phyloP scores from a whole-genome alignment of 1,284 basidiomycete species.

The Pseudozyma tsukubaensis region DNA sequence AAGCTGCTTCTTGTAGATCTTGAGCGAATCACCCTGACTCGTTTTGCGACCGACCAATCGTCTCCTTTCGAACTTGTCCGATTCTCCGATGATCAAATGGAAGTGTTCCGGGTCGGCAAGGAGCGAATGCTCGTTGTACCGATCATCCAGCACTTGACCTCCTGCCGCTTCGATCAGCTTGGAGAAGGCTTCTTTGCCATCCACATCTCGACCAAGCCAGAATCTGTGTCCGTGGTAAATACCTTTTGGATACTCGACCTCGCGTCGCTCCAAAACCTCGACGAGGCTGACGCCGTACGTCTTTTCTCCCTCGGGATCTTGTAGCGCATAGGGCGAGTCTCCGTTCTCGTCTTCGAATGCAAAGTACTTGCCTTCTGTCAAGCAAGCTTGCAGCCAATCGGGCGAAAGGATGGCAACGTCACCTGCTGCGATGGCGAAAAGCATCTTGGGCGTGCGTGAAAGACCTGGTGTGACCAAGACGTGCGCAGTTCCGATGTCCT shows the following conservation, averaged over 20 bases:
- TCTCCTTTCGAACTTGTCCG: constrained; percentile 28
- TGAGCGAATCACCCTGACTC: constrained; percentile 20
- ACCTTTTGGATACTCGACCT: constrained; percentile 14
- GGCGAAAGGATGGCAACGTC: constrained; percentile 29
- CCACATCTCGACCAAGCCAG: constrained; percentile 42
- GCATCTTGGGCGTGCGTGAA: constrained; percentile 49
- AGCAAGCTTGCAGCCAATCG: constrained; percentile 37
- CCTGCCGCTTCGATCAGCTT: constrained; percentile 38
- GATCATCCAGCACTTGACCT: constrained; percentile 19
- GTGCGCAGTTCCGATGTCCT: constrained; percentile 41
- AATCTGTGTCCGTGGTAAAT: constrained; percentile 42
- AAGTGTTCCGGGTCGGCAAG: constrained; percentile 25
- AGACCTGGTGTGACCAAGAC: constrained; percentile 40
- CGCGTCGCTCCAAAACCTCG: constrained; percentile 27
- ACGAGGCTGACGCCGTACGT: constrained; percentile 31
- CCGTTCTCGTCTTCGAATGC: background rate
- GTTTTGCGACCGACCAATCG: constrained; percentile 20
- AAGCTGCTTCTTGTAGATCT: constrained; percentile 36
- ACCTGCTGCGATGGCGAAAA: constrained; percentile 41
- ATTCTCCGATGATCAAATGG: constrained; percentile 34
- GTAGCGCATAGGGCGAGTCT: constrained; percentile 2
- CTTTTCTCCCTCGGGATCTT: constrained; percentile 29
- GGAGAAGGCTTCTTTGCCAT: constrained; percentile 24
- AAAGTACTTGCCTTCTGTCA: constrained; percentile 19
- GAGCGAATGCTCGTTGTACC: constrained; percentile 30